These are phyloP conservation scores for Bodo saltans DNA, from an alignment of 78 protist species.

Conservation along the genomic window DNA sequence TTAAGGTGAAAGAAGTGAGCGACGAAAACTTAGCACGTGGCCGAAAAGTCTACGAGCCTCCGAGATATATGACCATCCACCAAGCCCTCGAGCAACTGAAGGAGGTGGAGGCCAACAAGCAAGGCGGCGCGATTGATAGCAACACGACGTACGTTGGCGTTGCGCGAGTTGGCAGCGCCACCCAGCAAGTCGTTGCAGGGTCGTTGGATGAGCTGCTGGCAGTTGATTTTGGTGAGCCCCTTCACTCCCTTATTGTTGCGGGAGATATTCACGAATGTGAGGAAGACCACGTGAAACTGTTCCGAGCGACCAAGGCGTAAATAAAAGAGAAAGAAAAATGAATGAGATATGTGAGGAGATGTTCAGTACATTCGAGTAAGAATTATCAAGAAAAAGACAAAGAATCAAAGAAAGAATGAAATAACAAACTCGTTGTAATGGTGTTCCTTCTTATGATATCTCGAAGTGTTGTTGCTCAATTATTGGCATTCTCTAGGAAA, in stretches of 20 bases:
- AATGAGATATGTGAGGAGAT: no score
- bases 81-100: slow-evolving; percentile 80
- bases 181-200: slow-evolving; percentile 70
- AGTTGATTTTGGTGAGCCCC: slow-evolving; percentile 86
- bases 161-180: slow-evolving; percentile 86
- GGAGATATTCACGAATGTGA: slow-evolving; percentile 76
- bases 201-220: slow-evolving; percentile 59
- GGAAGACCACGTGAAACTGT: slow-evolving; percentile 41
- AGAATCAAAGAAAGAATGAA: no score
- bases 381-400: no score
- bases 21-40: slow-evolving; percentile 82
- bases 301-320: no score
- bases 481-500: no score
- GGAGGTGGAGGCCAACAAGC: slow-evolving; percentile 56
- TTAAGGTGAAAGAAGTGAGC: slow-evolving; percentile 92
- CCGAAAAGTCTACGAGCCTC: slow-evolving; percentile 88
- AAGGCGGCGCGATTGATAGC: slow-evolving; percentile 6
- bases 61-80: slow-evolving; percentile 94
- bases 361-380: no score
- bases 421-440: no score
- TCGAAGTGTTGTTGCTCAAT: no score
- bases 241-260: slow-evolving; percentile 77
- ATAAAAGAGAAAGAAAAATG: no score
- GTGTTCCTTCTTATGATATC: no score
- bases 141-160: slow-evolving; percentile 71